These are phyloP conservation scores for Glaciozyma antarctica DNA, from an alignment of 768 basidiomycete genomes.

Conservation along the genomic window DNA sequence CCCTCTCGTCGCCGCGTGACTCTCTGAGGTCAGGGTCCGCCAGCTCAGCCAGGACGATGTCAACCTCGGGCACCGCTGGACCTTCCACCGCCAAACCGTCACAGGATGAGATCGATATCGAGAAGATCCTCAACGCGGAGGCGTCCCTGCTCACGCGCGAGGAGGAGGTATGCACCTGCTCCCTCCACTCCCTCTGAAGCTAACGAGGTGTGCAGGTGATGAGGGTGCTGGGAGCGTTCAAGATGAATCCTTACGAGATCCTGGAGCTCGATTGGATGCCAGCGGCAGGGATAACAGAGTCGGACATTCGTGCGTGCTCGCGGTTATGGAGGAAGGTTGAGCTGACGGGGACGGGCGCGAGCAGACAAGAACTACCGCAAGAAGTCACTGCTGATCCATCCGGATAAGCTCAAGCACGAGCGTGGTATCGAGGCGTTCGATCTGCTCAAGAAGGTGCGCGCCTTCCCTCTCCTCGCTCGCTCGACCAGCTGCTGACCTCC, in stretches of 20 bases:
- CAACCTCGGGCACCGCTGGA: not conserved
- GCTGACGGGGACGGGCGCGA: not conserved
- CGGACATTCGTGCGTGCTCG: conserved; percentile 51
- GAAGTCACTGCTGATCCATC: conserved; percentile 67
- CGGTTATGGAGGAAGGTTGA: conserved; percentile 8
- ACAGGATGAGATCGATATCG: conserved; percentile 27
- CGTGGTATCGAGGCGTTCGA: conserved; percentile 86
- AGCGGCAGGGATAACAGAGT: conserved; percentile 45
- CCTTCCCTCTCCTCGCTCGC: conserved; percentile 15
- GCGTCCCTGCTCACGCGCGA: conserved; percentile 29
- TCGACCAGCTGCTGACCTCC: not conserved
- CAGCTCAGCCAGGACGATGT: not conserved
- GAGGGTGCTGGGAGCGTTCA: conserved; percentile 86
- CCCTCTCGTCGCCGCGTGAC: not conserved
- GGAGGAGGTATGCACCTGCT: conserved; percentile 24
- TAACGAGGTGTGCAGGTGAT: conserved; percentile 11
- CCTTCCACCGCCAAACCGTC: not conserved
- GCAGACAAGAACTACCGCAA: conserved; percentile 38
- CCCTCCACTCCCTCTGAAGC: not conserved
- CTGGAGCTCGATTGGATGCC: conserved; percentile 63
- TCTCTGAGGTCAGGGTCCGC: not conserved
- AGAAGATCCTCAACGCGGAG: conserved; percentile 31
- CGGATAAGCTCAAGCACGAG: conserved; percentile 70
- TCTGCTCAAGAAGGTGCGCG: conserved; percentile 83
- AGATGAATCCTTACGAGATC: conserved; percentile 93